Percentiles rank a stretch among this genome's conserved stretches.
These are phyloP conservation scores for Ceratocystis albifundus DNA, from an alignment of 2,329 filamentous ascomycete species.

Conservation along the genomic window DNA sequence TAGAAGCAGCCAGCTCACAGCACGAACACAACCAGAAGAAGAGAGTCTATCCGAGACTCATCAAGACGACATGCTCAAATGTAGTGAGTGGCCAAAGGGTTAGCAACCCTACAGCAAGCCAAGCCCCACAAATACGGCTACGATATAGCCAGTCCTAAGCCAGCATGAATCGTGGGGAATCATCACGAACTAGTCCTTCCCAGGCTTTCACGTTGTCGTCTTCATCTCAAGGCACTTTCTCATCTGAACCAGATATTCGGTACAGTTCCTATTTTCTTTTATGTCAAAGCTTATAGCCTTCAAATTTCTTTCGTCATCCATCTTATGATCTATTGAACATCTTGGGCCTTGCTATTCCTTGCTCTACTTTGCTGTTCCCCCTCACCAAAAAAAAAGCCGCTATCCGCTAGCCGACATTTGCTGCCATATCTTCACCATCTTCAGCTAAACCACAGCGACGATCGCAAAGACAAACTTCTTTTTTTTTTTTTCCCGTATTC, in stretches of 20 bases:
- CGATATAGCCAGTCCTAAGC: background rate
- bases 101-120: accelerated
- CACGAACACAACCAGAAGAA: too few species aligned
- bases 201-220: background rate
- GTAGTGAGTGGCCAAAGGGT: too few species aligned
- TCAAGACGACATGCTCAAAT: too few species aligned
- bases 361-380: background rate
- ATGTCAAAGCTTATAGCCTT: too few species aligned
- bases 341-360: background rate
- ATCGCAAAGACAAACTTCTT: too few species aligned
- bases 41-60: too few species aligned
- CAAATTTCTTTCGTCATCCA: too few species aligned
- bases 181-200: background rate
- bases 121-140: background rate
- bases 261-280: background rate
- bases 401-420: background rate
- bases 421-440: too few species aligned
- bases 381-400: background rate
- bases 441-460: too few species aligned
- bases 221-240: background rate
- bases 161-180: background rate
- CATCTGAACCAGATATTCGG: background rate
- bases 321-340: background rate
- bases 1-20: too few species aligned
- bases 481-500: too few species aligned